Percentiles rank a stretch among this genome's conserved stretches.
phyloP scores from a whole-genome alignment of 441 rosid genomes.

The Cnidoscolus chayamansa region DNA sequence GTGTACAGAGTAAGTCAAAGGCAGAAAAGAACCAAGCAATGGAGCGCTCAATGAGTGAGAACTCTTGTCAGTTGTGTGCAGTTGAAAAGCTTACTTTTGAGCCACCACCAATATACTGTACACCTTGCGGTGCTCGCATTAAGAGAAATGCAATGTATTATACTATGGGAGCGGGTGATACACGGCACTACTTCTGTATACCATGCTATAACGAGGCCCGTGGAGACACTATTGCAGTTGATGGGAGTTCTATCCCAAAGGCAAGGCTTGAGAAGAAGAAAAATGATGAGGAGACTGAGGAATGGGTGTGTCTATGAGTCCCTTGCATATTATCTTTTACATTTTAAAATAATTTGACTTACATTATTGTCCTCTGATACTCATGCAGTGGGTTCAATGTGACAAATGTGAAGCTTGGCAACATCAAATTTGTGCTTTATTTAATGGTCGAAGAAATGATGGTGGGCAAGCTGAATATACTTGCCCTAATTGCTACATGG shows the following conservation, averaged over 20 bases:
- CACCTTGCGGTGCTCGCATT: slow-evolving; percentile 95
- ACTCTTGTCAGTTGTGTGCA: slow-evolving; percentile 98
- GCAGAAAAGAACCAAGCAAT: slow-evolving; percentile 97
- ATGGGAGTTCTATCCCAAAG: slow-evolving; percentile 70
- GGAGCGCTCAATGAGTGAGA: slow-evolving; percentile 99
- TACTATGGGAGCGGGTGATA: slow-evolving; percentile 92
- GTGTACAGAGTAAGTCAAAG: slow-evolving; percentile 89
- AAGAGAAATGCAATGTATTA: slow-evolving; percentile 98
- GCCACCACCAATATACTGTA: slow-evolving; percentile 97
- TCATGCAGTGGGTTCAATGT: slow-evolving; percentile 98
- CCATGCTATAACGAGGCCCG: slow-evolving; percentile 98
- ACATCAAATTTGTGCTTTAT: slow-evolving; percentile 97
- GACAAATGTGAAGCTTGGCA: slow-evolving; percentile 99
- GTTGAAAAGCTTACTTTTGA: slow-evolving; percentile 99
- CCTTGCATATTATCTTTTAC: slow-evolving; percentile 18
- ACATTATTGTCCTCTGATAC: slow-evolving; percentile 21
- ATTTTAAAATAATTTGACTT: slow-evolving; percentile 18
- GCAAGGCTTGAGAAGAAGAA: slow-evolving; percentile 95
- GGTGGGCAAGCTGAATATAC: slow-evolving; percentile 99
- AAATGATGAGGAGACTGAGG: slow-evolving; percentile 99
- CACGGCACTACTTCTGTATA: slow-evolving; percentile 93
- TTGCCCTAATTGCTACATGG: slow-evolving; percentile 95
- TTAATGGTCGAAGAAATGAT: slow-evolving; percentile 97
- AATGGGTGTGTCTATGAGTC: slow-evolving; percentile 64
- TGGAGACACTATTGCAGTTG: slow-evolving; percentile 74